Base-by-base conservation (phyloP, 2,329 filamentous ascomycete species). In the Botrytis hyacinthi region DNA sequence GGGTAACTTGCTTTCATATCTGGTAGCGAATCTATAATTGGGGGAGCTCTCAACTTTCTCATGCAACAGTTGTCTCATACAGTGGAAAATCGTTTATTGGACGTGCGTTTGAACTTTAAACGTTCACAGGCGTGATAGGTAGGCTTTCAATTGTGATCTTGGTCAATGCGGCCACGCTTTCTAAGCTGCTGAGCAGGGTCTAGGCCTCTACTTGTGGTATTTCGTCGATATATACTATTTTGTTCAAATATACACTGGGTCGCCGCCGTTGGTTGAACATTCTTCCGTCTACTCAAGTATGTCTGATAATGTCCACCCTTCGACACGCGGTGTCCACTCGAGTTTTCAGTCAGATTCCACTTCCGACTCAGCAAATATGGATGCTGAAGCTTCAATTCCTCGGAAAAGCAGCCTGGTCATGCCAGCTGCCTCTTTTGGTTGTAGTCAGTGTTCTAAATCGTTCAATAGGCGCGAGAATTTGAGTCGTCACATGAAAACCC, bases 401-500 rank as follows among this genome's bases (percentile, higher is more conserved):
- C 65, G 20, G 29, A 68, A 68, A 18, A 57, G 46, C 18, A 40
- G 26, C 32, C 32, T 40, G 16, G 1, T 46, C 48, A 20, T n/a
- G 37, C 65, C 65, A 9, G 10, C 65, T 40, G 40, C 65, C 29
- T 68, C 65, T 26, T 68, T 54, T 32, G 48, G 48, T 22, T 68
- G 65, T 42, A 54, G 46, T 54, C 46, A 40, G 51, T 68, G 65
- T 42, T 48, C 65, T 18, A 68, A 68, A 40, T 68, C 65, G 0
- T 68, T 68, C 65, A 68, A 68, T 35, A 29, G 65, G 20, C 65
- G 65, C 26, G 65, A 68, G 46, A 68, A 68, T 40, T 29, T 68
- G 65, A 68, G 65, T 29, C 65, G 65, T 16, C 65, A 68, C 35
- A 68, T 68, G 65, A 68, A 68, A 68, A 68, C 65, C 40, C 65